Evolutionary conservation across 2,329 filamentous ascomycete genomes (phyloP).

Genomic region (Penicillium sp.): DNA sequence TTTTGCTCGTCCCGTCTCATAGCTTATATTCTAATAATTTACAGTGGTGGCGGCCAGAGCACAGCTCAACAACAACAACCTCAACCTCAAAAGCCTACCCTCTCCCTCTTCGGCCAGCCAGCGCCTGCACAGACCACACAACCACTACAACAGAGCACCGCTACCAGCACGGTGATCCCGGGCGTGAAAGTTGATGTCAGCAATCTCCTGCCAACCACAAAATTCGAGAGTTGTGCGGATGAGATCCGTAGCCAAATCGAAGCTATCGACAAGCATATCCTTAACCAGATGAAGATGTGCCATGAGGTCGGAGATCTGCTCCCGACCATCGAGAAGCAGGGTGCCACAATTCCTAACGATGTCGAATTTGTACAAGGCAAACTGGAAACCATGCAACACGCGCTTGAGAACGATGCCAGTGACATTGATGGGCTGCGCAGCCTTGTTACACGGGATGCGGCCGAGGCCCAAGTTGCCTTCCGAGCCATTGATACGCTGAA

Average conservation of each 20-base stretch:
- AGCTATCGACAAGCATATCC: constrained; percentile 74
- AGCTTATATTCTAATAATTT: not conserved
- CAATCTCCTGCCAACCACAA: constrained; percentile 80
- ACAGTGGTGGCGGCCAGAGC: constrained; percentile 27
- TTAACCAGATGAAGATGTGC: constrained; percentile 70
- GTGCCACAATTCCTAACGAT: constrained; percentile 65
- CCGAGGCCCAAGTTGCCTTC: constrained; percentile 70
- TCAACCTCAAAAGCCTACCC: constrained; percentile 48
- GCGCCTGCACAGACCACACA: constrained; percentile 26
- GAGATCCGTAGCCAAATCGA: constrained; percentile 77
- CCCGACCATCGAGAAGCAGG: constrained; percentile 61
- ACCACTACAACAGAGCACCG: constrained; percentile 36
- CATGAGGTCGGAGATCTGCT: constrained; percentile 74
- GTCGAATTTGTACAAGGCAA: constrained; percentile 64
- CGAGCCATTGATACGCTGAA: constrained; percentile 73
- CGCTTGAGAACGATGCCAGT: constrained; percentile 62
- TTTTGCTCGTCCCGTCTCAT: not conserved
- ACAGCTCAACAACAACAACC: constrained; percentile 33
- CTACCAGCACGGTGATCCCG: constrained; percentile 50
- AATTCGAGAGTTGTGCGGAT: constrained; percentile 86
- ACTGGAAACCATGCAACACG: constrained; percentile 62
- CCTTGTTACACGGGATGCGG: constrained; percentile 63
- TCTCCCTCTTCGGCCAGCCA: constrained; percentile 42
- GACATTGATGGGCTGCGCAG: constrained; percentile 59
- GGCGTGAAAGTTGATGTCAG: constrained; percentile 76